Conservation (phyloP, 768 basidiomycete species). For the Xerocomellus chrysenteron region DNA sequence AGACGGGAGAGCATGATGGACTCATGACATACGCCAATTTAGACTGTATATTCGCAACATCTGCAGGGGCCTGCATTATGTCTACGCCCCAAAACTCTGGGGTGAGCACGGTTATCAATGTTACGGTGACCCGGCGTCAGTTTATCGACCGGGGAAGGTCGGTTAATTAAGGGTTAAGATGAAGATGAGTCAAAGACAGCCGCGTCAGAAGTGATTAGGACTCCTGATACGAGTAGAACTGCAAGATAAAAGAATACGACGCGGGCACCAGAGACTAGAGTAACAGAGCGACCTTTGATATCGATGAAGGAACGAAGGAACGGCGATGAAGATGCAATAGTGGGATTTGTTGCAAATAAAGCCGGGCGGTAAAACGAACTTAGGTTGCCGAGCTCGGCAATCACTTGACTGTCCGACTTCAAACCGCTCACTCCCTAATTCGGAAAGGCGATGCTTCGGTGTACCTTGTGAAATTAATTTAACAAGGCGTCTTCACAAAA, state of each 20-base stretch:
- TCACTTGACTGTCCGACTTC: conserved; percentile 36
- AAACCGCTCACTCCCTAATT: conserved; percentile 33
- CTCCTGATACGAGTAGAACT: not conserved
- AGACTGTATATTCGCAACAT: conserved; percentile 30
- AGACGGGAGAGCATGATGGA: conserved; percentile 4
- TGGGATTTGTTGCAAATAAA: conserved; percentile 42
- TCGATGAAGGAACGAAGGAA: conserved; percentile 32
- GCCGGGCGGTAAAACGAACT: conserved; percentile 37
- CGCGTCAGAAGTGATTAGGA: conserved; percentile 2
- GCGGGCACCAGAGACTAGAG: conserved; percentile 10
- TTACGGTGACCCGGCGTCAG: conserved; percentile 41
- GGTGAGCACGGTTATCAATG: conserved; percentile 37
- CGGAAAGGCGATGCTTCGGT: conserved; percentile 21
- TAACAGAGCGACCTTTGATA: conserved; percentile 20
- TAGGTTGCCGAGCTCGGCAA: conserved; percentile 39
- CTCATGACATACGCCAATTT: conserved; percentile 26
- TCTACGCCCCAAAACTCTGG: conserved; percentile 11
- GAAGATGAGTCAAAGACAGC: conserved; percentile 19
- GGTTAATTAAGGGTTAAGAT: conserved; percentile 39
- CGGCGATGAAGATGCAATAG: conserved; percentile 31
- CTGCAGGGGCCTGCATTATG: conserved; percentile 31
- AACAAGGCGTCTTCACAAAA: conserved; percentile 13
- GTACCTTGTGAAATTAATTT: conserved; percentile 26
- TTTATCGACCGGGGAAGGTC: conserved; percentile 42
- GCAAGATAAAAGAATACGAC: conserved; percentile 3